Base-by-base conservation (phyloP, 495 filamentous ascomycete species). In the Annulohypoxylon moriforme region DNA sequence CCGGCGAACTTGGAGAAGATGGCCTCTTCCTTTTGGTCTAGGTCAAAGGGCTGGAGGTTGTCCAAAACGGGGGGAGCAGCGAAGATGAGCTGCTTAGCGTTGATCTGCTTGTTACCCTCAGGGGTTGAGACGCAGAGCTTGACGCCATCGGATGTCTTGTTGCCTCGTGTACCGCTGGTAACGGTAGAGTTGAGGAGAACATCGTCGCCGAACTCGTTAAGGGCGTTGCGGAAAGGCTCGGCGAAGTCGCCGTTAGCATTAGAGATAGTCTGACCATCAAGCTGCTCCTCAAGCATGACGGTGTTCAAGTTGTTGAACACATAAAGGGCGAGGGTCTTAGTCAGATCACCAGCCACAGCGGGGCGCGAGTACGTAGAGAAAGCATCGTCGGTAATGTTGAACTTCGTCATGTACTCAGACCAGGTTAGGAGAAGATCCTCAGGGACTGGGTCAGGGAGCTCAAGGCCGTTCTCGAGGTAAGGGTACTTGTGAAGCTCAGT, bases 41-140 rank as follows among this genome's bases (percentile, higher is more conserved):
- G 79, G 52, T 77, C 74, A 36, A 86, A 81, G 20, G 60, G 47
- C 34, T 42, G 2, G 1, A 73, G 40, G 47, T 73, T 85, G 2
- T 75, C 50, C 0, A 80, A 47, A 0, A 69, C 80, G 1, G 81
- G 81, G 0, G 82, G 84, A 5, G 85, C 81, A 0, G 85, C 74
- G 29, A 85, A 71, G n/a, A 89, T 58, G 13, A 87, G 75, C 67
- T 85, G 82, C 44, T 80, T 82, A 0, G 84, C 84, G 38, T 72
- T 57, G 67, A 88, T 81, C 42, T 72, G 70, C 57, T 81, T 78
- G 0, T 10, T 22, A 16, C 70, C 70, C 4, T 40, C 13, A 0
- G 70, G 70, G 4, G 70, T 65, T n/a, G 24, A 42, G 55, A 73
- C 70, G 20, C 55, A 65, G 27, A 72, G 64, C 44, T 24, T 64